phyloP scores from a whole-genome alignment of 2,329 filamentous ascomycete species.

The Phyllosticta capitalensis region DNA sequence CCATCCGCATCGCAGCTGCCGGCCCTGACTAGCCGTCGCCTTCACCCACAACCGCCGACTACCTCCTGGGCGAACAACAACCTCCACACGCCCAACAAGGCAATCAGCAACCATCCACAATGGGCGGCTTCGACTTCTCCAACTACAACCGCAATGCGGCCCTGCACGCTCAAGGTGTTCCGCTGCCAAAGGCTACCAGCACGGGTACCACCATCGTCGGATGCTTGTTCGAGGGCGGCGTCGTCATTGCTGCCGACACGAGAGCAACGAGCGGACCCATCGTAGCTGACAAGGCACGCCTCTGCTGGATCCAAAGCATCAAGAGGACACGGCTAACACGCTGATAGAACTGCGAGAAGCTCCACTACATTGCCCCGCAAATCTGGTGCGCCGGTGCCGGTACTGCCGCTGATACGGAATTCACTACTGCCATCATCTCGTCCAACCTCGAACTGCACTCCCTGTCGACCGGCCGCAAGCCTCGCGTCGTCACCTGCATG shows the following conservation, averaged over 20 bases:
- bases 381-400: constrained; percentile 99
- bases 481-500: constrained; percentile 98
- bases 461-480: constrained; percentile 90
- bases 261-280: constrained; percentile 95
- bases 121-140: constrained; percentile 98
- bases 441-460: constrained; percentile 97
- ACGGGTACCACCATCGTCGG: constrained; percentile 98
- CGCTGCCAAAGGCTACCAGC: constrained; percentile 93
- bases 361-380: constrained; percentile 96
- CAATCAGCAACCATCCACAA: constrained; percentile 29
- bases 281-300: constrained; percentile 81
- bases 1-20: not conserved
- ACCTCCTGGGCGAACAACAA: not conserved
- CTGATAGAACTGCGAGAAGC: constrained; percentile 88
- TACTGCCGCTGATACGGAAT: constrained; percentile 96
- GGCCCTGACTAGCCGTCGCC: not conserved
- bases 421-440: constrained; percentile 96
- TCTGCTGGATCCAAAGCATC: not conserved
- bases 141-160: constrained; percentile 99
- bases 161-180: constrained; percentile 86
- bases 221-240: constrained; percentile 90
- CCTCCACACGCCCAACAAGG: not conserved
- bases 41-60: not conserved
- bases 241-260: constrained; percentile 97
- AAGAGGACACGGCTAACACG: constrained; percentile 14